Conservation (phyloP, 108 stramenopile genomes). For the Mediolabrus comicus region DNA sequence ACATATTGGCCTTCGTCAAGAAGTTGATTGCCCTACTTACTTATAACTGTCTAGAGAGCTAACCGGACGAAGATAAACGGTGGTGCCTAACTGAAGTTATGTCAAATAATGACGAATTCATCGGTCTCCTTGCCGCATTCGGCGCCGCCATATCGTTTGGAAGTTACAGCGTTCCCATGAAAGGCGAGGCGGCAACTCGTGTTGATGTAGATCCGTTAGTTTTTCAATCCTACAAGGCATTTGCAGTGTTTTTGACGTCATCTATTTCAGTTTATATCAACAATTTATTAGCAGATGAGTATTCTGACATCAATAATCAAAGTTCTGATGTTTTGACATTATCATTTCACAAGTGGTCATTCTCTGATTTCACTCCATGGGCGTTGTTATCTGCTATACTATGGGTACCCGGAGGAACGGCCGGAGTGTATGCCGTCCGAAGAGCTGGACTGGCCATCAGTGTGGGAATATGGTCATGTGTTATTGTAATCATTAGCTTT, state of each 20-base stretch:
- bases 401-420: conserved; percentile 76
- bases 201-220: conserved; percentile 83
- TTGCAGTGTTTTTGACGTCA: conserved; percentile 30
- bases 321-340: neutral
- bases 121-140: conserved; percentile 50
- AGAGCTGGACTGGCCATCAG: conserved; percentile 76
- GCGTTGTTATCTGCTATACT: conserved; percentile 62
- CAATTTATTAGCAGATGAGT: conserved; percentile 29
- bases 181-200: conserved; percentile 53
- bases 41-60: no score
- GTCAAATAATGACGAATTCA: conserved; percentile 18
- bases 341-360: conserved; percentile 25
- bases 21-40: no score
- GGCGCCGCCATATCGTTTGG: conserved; percentile 70
- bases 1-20: no score
- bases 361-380: conserved; percentile 51
- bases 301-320: neutral
- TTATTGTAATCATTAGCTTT: conserved; percentile 76
- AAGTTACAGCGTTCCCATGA: conserved; percentile 84
- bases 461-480: conserved; percentile 74
- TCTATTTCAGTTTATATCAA: conserved; percentile 28
- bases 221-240: conserved; percentile 87
- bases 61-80: no score
- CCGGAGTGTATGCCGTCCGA: conserved; percentile 80
- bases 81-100: no score